Conservation (phyloP, 495 filamentous ascomycete species). For the Penicillium cinerascens region DNA sequence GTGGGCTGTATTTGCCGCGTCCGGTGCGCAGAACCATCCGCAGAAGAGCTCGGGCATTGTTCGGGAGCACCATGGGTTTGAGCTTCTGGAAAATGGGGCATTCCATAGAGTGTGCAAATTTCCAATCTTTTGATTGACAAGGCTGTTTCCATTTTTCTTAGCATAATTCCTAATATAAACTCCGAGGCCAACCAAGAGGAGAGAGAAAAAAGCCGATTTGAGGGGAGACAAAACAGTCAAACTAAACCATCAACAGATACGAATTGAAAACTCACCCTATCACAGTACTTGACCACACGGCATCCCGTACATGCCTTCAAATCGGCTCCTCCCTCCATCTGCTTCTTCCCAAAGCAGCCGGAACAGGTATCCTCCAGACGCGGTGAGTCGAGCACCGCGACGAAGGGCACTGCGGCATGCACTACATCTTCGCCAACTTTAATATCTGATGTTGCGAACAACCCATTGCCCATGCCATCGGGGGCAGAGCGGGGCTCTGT, state of each 20-base stretch:
- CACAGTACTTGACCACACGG: slow-evolving; percentile 61
- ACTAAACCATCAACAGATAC: neutral
- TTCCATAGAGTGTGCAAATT: slow-evolving; percentile 55
- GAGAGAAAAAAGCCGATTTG: too few relatives aligned
- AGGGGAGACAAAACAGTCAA: neutral
- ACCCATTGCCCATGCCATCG: slow-evolving; percentile 37
- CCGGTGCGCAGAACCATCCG: slow-evolving; percentile 47
- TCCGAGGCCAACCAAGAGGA: neutral
- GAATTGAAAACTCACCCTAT: slow-evolving; percentile 46
- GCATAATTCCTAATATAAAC: neutral
- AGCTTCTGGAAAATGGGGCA: slow-evolving; percentile 51
- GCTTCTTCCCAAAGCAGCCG: slow-evolving; percentile 38
- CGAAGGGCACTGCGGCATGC: slow-evolving; percentile 35
- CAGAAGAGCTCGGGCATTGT: slow-evolving; percentile 52
- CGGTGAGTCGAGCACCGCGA: slow-evolving; percentile 42
- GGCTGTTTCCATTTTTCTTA: slow-evolving; percentile 30
- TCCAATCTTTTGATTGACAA: slow-evolving; percentile 63
- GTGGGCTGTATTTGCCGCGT: slow-evolving; percentile 28
- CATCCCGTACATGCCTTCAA: slow-evolving; percentile 61
- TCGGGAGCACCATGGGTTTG: slow-evolving; percentile 50
- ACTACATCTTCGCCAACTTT: slow-evolving; percentile 37
- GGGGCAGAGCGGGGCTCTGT: slow-evolving; percentile 25
- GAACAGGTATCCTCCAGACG: slow-evolving; percentile 43
- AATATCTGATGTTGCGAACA: slow-evolving; percentile 39
- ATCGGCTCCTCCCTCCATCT: slow-evolving; percentile 21